These are phyloP conservation scores for Triglochin maritima DNA, from an alignment of 106 monocot genomes.

Conservation along the genomic window DNA sequence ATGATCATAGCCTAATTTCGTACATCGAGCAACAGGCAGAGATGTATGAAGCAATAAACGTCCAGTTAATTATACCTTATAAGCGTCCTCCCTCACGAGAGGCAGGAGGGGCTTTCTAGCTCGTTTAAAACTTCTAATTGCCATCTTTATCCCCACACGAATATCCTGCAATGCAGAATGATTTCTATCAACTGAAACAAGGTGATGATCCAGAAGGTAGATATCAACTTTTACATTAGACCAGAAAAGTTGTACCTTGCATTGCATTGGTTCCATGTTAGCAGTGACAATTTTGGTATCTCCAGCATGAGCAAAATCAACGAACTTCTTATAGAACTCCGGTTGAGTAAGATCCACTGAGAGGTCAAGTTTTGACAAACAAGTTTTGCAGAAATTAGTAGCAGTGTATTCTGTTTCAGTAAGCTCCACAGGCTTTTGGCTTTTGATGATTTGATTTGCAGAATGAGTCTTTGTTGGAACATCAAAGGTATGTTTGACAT, in stretches of 20 bases:
- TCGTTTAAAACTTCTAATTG: not conserved
- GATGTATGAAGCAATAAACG: not conserved
- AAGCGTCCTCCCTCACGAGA: conserved; percentile 23
- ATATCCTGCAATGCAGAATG: not conserved
- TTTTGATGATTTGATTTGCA: not conserved
- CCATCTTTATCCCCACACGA: not conserved
- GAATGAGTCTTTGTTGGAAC: not conserved
- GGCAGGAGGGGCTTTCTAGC: conserved; percentile 23
- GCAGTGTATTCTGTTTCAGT: conserved; percentile 14
- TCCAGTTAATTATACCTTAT: conserved; percentile 33
- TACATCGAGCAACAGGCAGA: not conserved
- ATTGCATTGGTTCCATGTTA: too few species aligned
- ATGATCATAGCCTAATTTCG: not conserved
- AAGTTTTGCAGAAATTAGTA: conserved; percentile 12
- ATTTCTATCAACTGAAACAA: too few species aligned
- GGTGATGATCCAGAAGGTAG: too few species aligned
- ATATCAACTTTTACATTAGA: not conserved
- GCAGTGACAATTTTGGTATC: not conserved
- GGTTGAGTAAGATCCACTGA: conserved; percentile 31
- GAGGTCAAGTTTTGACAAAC: conserved; percentile 39
- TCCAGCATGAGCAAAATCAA: not conserved
- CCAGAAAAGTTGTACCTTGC: conserved; percentile 5
- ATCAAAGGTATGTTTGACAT: conserved; percentile 8
- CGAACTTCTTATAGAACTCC: conserved; percentile 30
- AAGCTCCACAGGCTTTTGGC: conserved; percentile 1